Base-by-base conservation (phyloP, 2,329 filamentous ascomycete species). In the Nemania sp. region DNA sequence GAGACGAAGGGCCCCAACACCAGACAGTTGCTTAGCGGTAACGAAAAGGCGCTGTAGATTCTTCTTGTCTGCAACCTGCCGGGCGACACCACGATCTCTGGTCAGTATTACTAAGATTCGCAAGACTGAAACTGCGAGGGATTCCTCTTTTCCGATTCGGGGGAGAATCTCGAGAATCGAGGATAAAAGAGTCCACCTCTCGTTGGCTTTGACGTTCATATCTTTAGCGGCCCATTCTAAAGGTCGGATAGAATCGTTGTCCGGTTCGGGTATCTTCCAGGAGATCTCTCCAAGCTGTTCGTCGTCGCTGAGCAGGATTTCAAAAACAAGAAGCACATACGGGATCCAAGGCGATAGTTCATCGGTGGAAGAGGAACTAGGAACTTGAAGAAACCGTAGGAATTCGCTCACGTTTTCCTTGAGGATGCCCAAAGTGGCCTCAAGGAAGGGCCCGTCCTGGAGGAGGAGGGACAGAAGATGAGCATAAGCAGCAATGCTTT, bases 331-430 rank as follows among this genome's bases (percentile, higher is more conserved):
- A 35, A 99, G 81, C 34, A 98, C 87, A 70, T 95, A 93, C 12
- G 92, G 90, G 65, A 98, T 89, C 92, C 94, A 99, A 1, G 92
- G 90, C 4, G 92, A 90, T n/a, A 92, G 80, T 60, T 95, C 90
- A 50, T 96, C 91, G 0, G 83, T 79, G 3, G 89, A 81, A 57
- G 88, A 85, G 25, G 87, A 85, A 0, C 86, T 79, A 5, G 86
- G 80, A 3, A 92, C 79, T 69, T 90, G 89, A 67, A 99, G 84
- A 74, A 97, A 97, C 2, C 81, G 83, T 29, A 97, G 81, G 63
- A 97, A 86, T 39, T 87, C 87, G 10, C 82, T 80, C 42, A 97
- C 89, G 69, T 89, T 91, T 17, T 91, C 87, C 71, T 89, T 90
- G 21, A 99, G 77, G 39, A 88, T 87, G 29, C 88, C 85, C 17